Percentiles rank a stretch among this genome's conserved stretches.
These are phyloP conservation scores for Dendrobium nobile DNA, from an alignment of 106 monocot species.

Conservation along the genomic window DNA sequence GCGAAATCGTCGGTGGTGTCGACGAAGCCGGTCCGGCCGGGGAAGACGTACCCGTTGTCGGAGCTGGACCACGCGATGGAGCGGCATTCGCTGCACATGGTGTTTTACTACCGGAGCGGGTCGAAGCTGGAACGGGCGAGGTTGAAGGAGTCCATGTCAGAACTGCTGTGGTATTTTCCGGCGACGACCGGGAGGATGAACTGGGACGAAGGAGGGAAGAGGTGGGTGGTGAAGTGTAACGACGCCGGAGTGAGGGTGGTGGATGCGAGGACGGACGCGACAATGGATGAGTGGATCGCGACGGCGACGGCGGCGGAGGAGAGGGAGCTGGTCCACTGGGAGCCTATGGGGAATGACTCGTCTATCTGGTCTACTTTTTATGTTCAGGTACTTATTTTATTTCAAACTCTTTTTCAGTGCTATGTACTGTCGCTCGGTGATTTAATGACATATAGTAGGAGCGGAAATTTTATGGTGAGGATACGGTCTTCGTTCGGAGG, in stretches of 20 bases:
- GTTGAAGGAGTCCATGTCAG: constrained; percentile 71
- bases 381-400: constrained; percentile 39
- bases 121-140: constrained; percentile 13
- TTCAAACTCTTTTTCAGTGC: background rate
- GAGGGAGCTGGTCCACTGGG: constrained; percentile 52
- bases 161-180: constrained; percentile 69
- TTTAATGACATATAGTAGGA: too few relatives aligned
- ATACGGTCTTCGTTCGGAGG: too few relatives aligned
- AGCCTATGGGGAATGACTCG: constrained; percentile 42
- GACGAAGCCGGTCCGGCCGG: constrained; percentile 48
- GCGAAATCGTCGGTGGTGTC: constrained; percentile 52
- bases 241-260: constrained; percentile 71
- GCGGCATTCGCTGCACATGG: constrained; percentile 43
- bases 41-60: constrained; percentile 70
- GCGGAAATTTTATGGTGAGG: too few relatives aligned
- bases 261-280: constrained; percentile 38
- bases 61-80: constrained; percentile 69
- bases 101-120: constrained; percentile 60
- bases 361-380: constrained; percentile 79
- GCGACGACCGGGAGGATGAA: constrained; percentile 59
- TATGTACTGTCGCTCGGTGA: too few relatives aligned
- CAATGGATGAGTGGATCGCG: constrained; percentile 57
- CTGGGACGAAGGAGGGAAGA: constrained; percentile 19
- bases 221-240: constrained; percentile 71
- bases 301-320: constrained; percentile 50